Base-by-base conservation (phyloP, 2,329 filamentous ascomycete species). In the Hawksworthiomyces lignivorus region DNA sequence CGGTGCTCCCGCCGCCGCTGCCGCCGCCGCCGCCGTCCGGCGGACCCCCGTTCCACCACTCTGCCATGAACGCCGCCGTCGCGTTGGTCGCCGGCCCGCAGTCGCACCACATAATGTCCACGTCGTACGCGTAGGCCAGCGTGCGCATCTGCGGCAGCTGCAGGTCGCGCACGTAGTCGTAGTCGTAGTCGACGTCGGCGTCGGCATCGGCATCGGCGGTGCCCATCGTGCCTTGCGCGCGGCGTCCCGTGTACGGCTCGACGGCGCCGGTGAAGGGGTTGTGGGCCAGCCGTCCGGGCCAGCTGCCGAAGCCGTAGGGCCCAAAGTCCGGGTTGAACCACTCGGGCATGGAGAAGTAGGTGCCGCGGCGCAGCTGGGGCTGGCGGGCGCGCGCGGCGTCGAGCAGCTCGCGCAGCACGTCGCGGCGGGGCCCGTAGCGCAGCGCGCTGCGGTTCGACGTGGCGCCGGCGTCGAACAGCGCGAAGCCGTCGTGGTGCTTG, bases 91-190 rank as follows among this genome's bases (percentile, higher is more conserved):
- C 65, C 26, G 39, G 32, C 11, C 64, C 64, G 47, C 58, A 62
- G 50, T 71, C 69, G 52, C 68, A 72, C 69, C 69, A 71, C 64
- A 72, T 65, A 32, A 71, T 66, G 26, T 72, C 68, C 0, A 60
- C 63, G 14, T 55, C 54, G 52, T 70, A 69, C 24, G 57, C 53
- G 41, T 47, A 47, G 2, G 66, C 66, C 1, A 72, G 57, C 4
- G 58, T 56, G 26, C 64, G 51, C 67, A 72, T 71, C 51, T 71
- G 65, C 21, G 68, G 67, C 3, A 65, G 56, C 59, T 66, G 62
- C 2, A 71, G 48, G 48, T 69, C 65, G 1, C 51, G 29, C 6
- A 72, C 54, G 49, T 63, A 72, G 49, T 72, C 67, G 2, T 43
- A 36, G 9, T 17, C 14, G 7, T 17, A 12, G 3, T 20, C 21